Conservation (phyloP, 371 early-diverging fungal species). For the Syncephalastrum contaminatum region DNA sequence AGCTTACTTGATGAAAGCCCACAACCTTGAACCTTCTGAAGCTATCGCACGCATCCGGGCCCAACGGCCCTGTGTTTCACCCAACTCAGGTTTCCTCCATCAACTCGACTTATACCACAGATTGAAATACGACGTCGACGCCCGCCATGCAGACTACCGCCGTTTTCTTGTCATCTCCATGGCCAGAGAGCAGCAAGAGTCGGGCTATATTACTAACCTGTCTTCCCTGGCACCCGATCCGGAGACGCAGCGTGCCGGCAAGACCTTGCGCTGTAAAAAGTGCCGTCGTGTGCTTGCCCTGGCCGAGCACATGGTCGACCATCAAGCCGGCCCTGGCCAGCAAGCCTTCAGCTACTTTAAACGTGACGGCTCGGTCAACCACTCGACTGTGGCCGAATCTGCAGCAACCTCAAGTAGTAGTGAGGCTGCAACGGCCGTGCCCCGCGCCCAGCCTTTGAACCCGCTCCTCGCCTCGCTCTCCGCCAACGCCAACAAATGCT, state of each 20-base stretch:
- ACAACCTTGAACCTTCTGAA: slow-evolving; percentile 38
- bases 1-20: slow-evolving; percentile 71
- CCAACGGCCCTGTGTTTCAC: slow-evolving; percentile 47
- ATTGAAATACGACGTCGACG: slow-evolving; percentile 59
- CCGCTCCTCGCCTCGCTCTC: slow-evolving; percentile 46
- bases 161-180: slow-evolving; percentile 64
- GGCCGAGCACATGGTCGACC: slow-evolving; percentile 65
- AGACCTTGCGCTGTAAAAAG: slow-evolving; percentile 47
- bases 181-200: slow-evolving; percentile 58
- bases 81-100: slow-evolving; percentile 42
- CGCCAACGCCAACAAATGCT: slow-evolving; percentile 51
- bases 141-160: slow-evolving; percentile 63
- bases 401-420: slow-evolving; percentile 17
- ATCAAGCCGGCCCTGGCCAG: slow-evolving; percentile 74
- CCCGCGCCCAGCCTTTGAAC: slow-evolving; percentile 29
- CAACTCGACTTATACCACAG: slow-evolving; percentile 40
- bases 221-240: slow-evolving; percentile 50
- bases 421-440: slow-evolving; percentile 13
- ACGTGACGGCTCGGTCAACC: slow-evolving; percentile 51
- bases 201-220: slow-evolving; percentile 50
- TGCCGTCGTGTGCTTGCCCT: slow-evolving; percentile 60
- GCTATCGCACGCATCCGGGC: slow-evolving; percentile 52
- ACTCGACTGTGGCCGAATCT: slow-evolving; percentile 1
- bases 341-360: slow-evolving; percentile 70
- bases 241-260: slow-evolving; percentile 18